phyloP scores from a whole-genome alignment of 495 filamentous ascomycete species.

The Podospora appendiculata region DNA sequence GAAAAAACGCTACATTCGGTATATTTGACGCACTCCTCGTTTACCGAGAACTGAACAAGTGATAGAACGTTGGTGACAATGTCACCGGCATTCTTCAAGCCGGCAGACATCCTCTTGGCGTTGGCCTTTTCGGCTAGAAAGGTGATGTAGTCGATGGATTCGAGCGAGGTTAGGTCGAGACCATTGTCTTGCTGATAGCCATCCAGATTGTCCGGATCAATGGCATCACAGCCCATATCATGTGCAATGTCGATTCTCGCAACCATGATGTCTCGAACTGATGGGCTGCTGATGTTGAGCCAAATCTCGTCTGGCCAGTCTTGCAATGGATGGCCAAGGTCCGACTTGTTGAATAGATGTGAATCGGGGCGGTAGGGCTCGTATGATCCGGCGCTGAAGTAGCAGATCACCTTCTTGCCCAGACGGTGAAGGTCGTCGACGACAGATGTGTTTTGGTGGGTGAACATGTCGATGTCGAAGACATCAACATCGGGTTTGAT shows the following conservation, averaged over 20 bases:
- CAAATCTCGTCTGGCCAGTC: conserved; percentile 63
- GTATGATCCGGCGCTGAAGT: conserved; percentile 62
- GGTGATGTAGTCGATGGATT: conserved; percentile 49
- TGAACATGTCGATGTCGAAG: conserved; percentile 23
- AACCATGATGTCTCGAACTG: conserved; percentile 54
- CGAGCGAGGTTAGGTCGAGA: conserved; percentile 42
- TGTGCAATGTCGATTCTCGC: conserved; percentile 47
- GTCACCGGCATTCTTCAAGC: conserved; percentile 57
- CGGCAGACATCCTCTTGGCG: conserved; percentile 42
- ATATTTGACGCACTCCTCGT: conserved; percentile 60
- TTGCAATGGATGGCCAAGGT: conserved; percentile 45
- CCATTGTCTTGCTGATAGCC: conserved; percentile 53
- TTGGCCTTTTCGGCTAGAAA: conserved; percentile 51
- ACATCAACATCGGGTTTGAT: conserved; percentile 21
- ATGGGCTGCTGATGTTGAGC: conserved; percentile 49
- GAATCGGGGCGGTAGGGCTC: conserved; percentile 49
- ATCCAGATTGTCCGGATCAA: conserved; percentile 69
- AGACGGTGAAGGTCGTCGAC: conserved; percentile 17
- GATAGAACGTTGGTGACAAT: conserved; percentile 50
- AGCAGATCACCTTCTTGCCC: conserved; percentile 52
- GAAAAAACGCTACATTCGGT: conserved; percentile 47
- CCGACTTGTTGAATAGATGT: conserved; percentile 38
- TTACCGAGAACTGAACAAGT: conserved; percentile 59
- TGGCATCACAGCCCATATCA: conserved; percentile 58
- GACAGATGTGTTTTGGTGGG: conserved; percentile 14